Percentiles rank a stretch among this genome's conserved stretches.
Evolutionary conservation across 2,329 filamentous ascomycete genomes (phyloP).

Genomic region (Berkeleyomyces basicola): DNA sequence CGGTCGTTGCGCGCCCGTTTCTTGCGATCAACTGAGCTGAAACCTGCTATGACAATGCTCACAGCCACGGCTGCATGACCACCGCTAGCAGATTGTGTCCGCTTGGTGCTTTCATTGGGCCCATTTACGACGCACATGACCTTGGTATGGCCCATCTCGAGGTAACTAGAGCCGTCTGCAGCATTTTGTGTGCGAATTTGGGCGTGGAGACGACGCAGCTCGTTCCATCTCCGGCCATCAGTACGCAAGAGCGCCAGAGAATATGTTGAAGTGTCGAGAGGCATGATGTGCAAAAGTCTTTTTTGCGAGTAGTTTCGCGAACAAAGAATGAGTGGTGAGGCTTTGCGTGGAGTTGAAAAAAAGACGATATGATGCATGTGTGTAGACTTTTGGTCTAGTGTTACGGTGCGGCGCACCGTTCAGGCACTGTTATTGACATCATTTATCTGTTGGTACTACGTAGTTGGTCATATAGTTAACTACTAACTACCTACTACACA

Average conservation of each 20-base stretch:
- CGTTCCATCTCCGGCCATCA: conserved; percentile 88
- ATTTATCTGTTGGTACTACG: background rate
- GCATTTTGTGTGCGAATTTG: conserved; percentile 86
- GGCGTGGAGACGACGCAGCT: conserved; percentile 73
- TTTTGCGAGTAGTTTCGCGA: background rate
- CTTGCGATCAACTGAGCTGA: conserved; percentile 74
- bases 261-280: conserved; percentile 88
- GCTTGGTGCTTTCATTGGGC: conserved; percentile 44
- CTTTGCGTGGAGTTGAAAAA: background rate
- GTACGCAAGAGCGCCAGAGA: conserved; percentile 67
- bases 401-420: too few relatives aligned
- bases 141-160: conserved; percentile 96
- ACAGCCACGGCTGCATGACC: conserved; percentile 51
- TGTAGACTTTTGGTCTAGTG: too few relatives aligned
- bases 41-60: conserved; percentile 72
- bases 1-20: conserved; percentile 60
- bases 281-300: conserved; percentile 42
- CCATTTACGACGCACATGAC: conserved; percentile 86
- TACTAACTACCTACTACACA: background rate
- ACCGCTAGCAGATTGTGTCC: conserved; percentile 12
- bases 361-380: too few relatives aligned
- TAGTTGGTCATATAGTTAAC: background rate
- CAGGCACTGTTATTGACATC: background rate
- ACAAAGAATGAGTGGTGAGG: background rate
- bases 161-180: conserved; percentile 81